Conservation (phyloP, 257 asterid genomes). For the Ballota nigra region DNA sequence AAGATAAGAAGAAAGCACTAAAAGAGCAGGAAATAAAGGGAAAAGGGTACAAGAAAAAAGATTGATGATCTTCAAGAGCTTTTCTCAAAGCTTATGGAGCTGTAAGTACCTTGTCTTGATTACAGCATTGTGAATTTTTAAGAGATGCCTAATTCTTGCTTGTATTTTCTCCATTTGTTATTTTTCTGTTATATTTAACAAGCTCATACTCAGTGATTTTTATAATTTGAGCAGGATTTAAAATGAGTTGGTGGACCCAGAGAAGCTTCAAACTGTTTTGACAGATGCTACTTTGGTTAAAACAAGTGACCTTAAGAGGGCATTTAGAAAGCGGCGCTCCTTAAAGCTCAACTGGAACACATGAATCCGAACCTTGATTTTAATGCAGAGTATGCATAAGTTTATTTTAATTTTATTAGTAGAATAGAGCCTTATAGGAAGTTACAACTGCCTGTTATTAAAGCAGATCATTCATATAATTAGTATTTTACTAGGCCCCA, state of each 20-base stretch:
- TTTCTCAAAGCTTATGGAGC: conserved; percentile 77
- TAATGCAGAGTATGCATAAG: conserved; percentile 66
- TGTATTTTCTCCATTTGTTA: background rate
- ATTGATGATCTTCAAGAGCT: conserved; percentile 66
- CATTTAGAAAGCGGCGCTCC: no score
- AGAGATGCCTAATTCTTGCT: background rate
- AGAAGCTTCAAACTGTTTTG: conserved; percentile 70
- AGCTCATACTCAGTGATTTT: no score
- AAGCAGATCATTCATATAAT: no score
- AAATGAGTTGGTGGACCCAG: conserved; percentile 63
- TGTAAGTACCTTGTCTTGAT: conserved; percentile 43
- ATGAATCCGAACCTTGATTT: conserved; percentile 63
- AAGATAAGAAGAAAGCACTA: conserved; percentile 70
- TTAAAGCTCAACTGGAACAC: no score
- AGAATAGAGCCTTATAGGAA: background rate
- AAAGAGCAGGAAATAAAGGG: conserved; percentile 73
- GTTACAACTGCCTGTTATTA: no score
- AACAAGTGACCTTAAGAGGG: conserved; percentile 14
- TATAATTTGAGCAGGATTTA: no score
- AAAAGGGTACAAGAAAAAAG: conserved; percentile 75
- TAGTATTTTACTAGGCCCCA: conserved; percentile 47
- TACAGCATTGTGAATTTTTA: background rate
- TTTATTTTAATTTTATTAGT: background rate
- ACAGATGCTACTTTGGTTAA: conserved; percentile 53
- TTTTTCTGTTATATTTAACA: background rate